phyloP scores from a whole-genome alignment of 805 yeast genomes.

The Saturnispora zaruensis region DNA sequence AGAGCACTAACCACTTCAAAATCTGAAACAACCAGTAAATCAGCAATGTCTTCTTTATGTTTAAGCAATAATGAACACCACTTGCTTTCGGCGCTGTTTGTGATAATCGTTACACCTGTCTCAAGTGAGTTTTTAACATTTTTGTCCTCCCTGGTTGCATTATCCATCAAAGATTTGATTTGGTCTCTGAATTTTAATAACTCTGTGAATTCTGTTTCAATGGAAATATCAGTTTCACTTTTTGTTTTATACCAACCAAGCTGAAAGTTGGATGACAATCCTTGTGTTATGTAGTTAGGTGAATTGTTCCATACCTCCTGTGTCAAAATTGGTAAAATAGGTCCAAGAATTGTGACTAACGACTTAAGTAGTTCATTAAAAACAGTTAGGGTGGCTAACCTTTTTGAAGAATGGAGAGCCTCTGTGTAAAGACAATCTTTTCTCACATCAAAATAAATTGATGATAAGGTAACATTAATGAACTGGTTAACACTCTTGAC shows the following conservation, averaged over 20 bases:
- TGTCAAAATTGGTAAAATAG: constrained; percentile 72
- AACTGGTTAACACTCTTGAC: constrained; percentile 61
- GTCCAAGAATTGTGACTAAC: constrained; percentile 63
- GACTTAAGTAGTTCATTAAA: constrained; percentile 49
- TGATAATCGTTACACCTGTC: constrained; percentile 33
- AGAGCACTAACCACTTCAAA: constrained; percentile 26
- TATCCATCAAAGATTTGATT: constrained; percentile 46
- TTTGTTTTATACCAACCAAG: constrained; percentile 31
- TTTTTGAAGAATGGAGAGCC: constrained; percentile 32
- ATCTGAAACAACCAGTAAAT: constrained; percentile 56
- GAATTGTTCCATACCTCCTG: constrained; percentile 81
- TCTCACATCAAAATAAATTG: constrained; percentile 76
- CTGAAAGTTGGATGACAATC: constrained; percentile 38
- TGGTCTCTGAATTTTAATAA: constrained; percentile 42
- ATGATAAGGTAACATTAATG: constrained; percentile 66
- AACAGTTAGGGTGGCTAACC: constrained; percentile 59
- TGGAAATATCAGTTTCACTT: constrained; percentile 20
- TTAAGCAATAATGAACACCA: constrained; percentile 15
- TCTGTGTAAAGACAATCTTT: constrained; percentile 85
- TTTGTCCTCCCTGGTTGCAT: constrained; percentile 43
- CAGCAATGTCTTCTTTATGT: constrained; percentile 39
- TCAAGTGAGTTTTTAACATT: constrained; percentile 54
- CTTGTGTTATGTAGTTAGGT: constrained; percentile 28
- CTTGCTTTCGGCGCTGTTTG: constrained; percentile 19
- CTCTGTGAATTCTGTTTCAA: constrained; percentile 37